Evolutionary conservation across 2,329 filamentous ascomycete species (phyloP).

Genomic region (Claviceps purpurea): DNA sequence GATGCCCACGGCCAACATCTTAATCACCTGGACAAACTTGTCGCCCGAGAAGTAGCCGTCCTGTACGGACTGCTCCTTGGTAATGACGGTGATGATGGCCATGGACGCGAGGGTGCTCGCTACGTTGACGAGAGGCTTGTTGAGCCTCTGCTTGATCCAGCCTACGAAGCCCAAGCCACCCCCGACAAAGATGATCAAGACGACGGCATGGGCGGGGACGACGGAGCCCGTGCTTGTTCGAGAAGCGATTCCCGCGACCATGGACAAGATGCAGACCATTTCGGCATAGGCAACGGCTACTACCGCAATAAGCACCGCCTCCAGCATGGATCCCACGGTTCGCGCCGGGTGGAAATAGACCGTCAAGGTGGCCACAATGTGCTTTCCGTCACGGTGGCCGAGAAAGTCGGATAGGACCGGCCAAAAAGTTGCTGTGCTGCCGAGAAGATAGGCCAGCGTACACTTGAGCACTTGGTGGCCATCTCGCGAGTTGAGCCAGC

Average conservation of each 20-base stretch:
- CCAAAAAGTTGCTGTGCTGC: constrained; percentile 75
- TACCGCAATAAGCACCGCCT: constrained; percentile 65
- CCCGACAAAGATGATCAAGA: constrained; percentile 73
- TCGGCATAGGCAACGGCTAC: constrained; percentile 60
- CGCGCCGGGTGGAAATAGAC: constrained; percentile 91
- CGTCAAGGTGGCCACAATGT: constrained; percentile 84
- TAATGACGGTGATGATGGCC: constrained; percentile 78
- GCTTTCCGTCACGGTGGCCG: constrained; percentile 79
- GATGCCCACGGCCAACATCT: constrained; percentile 73
- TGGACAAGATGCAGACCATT: constrained; percentile 66
- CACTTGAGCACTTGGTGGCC: constrained; percentile 81
- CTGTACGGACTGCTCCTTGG: constrained; percentile 82
- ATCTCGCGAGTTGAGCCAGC: constrained; percentile 55
- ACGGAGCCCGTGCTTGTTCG: constrained; percentile 52
- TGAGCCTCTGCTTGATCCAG: constrained; percentile 71
- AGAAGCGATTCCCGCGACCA: constrained; percentile 77
- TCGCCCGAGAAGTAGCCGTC: constrained; percentile 66
- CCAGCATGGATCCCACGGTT: constrained; percentile 77
- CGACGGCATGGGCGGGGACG: constrained; percentile 60
- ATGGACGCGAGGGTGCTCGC: constrained; percentile 77
- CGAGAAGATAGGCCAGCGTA: constrained; percentile 76
- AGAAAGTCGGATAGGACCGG: constrained; percentile 58
- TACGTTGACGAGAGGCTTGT: constrained; percentile 69
- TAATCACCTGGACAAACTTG: constrained; percentile 70
- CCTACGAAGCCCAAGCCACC: constrained; percentile 78